phyloP scores from a whole-genome alignment of 805 yeast genomes.

The Saccharomycopsis lassenensis region DNA sequence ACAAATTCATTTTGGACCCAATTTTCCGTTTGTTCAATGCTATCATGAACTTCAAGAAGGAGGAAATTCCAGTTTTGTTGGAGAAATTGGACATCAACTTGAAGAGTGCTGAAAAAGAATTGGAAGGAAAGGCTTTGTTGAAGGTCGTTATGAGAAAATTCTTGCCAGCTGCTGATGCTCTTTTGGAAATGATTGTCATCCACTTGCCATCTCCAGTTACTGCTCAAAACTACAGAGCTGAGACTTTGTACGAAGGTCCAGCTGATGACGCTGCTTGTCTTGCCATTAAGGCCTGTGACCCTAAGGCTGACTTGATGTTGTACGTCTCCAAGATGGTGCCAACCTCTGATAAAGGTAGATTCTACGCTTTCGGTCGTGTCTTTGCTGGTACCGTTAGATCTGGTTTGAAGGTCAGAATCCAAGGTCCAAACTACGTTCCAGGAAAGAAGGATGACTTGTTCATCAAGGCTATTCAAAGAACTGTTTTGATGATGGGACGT shows the following conservation, averaged over 20 bases:
- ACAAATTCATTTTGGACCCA: constrained; percentile 98
- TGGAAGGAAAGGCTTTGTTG: constrained; percentile 97
- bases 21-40: constrained; percentile 95
- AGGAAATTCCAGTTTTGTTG: constrained; percentile 82
- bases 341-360: constrained; percentile 99
- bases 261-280: constrained; percentile 78
- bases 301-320: constrained; percentile 95
- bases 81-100: constrained; percentile 89
- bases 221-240: constrained; percentile 99
- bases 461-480: constrained; percentile 96
- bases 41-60: constrained; percentile 99
- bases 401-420: constrained; percentile 99
- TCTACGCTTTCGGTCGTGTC: constrained; percentile 99
- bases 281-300: constrained; percentile 97
- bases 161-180: constrained; percentile 99
- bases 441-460: constrained; percentile 97
- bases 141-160: constrained; percentile 99
- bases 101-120: constrained; percentile 95
- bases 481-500: constrained; percentile 99
- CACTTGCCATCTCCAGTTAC: constrained; percentile 99
- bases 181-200: constrained; percentile 95
- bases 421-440: constrained; percentile 99
- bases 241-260: constrained; percentile 98
- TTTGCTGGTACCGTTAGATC: constrained; percentile 99
- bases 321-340: constrained; percentile 99